These are phyloP conservation scores for Clavispora fructus DNA, from an alignment of 805 yeast species.

Conservation along the genomic window DNA sequence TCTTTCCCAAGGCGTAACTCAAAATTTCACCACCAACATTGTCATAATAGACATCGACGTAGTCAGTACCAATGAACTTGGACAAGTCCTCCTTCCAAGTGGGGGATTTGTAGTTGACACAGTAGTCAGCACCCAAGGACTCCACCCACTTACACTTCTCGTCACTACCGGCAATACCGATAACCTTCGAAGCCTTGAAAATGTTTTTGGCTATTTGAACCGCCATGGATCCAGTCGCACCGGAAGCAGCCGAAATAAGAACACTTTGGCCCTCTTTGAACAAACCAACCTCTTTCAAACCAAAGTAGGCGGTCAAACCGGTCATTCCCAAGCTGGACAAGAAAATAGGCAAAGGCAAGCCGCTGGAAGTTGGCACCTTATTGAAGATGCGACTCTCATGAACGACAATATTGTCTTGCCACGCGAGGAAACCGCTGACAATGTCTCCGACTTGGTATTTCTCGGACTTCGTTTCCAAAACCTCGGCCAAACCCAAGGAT, in stretches of 20 bases:
- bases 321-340: conserved; percentile 52
- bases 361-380: conserved; percentile 22
- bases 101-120: conserved; percentile 49
- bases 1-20: conserved; percentile 36
- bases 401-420: conserved; percentile 46
- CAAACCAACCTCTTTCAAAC: conserved; percentile 46
- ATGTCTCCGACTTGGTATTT: conserved; percentile 41
- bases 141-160: conserved; percentile 52
- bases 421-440: conserved; percentile 34
- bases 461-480: conserved; percentile 41
- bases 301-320: conserved; percentile 57
- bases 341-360: conserved; percentile 38
- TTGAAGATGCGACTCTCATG: conserved; percentile 19
- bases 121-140: conserved; percentile 48
- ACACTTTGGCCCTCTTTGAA: conserved; percentile 42
- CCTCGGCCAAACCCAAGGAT: conserved; percentile 43
- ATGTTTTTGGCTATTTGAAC: conserved; percentile 53
- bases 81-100: conserved; percentile 21
- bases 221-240: conserved; percentile 64
- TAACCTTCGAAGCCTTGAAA: conserved; percentile 49
- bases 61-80: conserved; percentile 38
- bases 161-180: conserved; percentile 58
- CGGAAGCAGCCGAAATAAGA: conserved; percentile 62
- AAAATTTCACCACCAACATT: conserved; percentile 61
- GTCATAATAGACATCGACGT: conserved; percentile 52